Evolutionary conservation across 2,329 filamentous ascomycete genomes (phyloP), one percentile per base, ranked within the genome.

Genomic region (Penicillium polonicum): DNA sequence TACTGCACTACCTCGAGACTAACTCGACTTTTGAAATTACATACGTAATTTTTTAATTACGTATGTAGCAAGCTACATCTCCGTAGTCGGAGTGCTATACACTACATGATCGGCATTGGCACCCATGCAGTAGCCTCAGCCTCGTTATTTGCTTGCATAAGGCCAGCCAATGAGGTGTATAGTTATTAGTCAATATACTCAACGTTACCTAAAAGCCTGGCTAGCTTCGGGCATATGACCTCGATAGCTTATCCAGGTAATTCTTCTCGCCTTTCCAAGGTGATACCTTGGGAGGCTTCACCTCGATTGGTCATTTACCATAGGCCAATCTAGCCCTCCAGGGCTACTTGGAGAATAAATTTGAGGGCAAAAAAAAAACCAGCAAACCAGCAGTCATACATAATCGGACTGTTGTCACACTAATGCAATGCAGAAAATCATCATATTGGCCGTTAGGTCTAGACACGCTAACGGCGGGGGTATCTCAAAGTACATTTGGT

Each of bases 401-500:
- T 8, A 29, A 36, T 3, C 21, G 23, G 12, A 53, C 31, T 38
- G 3, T 15, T 29, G 51, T 25, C n/a, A 42, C 48, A 42, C 43
- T 29, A 48, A 39, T 54, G 19, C 27, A 48, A 48, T 44, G 46
- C 38, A 50, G 27, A 46, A 55, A 41, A 58, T 54, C 17, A 23
- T 43, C 31, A 56, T 51, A 45, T 51, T 29, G 25, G 48, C 53
- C 46, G 23, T 55, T 55, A 52, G 31, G 31, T 51, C 31, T 23
- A 44, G 25, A 33, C 39, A 43, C 50, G 21, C 46, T 56, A 56
- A 56, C 53, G 39, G 31, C 38, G 31, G 52, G 60, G 60, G 60
- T 61, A 63, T 63, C 60, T 59, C 53, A 56, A 57, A 53, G 46
- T 59, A 38, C 44, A 59, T 53, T 21, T 21, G 49, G 52, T 51